phyloP scores from a whole-genome alignment of 202 grass and related monocot species.

The Elaeis oleifera region DNA sequence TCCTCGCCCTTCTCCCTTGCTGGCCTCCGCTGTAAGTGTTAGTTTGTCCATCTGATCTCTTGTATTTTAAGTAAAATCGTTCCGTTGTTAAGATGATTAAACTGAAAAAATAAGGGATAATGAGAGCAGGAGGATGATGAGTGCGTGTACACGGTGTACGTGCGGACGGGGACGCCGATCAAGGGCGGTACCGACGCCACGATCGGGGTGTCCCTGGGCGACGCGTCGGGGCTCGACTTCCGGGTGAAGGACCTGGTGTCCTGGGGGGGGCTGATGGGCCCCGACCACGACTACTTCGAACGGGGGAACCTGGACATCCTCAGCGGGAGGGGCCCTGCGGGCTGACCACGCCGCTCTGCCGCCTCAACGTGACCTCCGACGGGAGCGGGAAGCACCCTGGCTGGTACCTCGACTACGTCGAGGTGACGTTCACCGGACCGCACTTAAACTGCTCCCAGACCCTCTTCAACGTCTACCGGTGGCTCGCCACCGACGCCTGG shows the following conservation, averaged over 20 bases:
- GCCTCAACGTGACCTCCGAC: constrained; percentile 40
- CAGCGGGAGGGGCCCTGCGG: constrained; percentile 31
- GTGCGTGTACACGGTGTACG: constrained; percentile 42
- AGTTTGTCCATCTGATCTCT: not conserved
- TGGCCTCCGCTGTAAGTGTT: not conserved
- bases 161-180: constrained; percentile 28
- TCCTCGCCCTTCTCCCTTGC: not conserved
- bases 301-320: constrained; percentile 29
- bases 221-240: constrained; percentile 15
- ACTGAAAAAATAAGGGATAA: not conserved
- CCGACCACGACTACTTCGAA: constrained; percentile 39
- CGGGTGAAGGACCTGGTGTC: constrained; percentile 15
- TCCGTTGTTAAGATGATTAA: not conserved
- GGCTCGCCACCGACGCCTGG: constrained; percentile 38
- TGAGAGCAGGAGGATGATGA: not conserved
- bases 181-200: constrained; percentile 34
- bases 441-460: constrained; percentile 7
- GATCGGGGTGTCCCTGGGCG: constrained; percentile 23
- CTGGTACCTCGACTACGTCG: constrained; percentile 44
- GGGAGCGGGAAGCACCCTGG: constrained; percentile 38
- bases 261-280: constrained; percentile 42
- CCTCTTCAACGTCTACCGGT: constrained; percentile 35
- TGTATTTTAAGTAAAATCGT: not conserved
- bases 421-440: constrained; percentile 20
- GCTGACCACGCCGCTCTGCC: constrained; percentile 18